Conservation (phyloP, 768 basidiomycete species). For the Pleurotus tuoliensis region DNA sequence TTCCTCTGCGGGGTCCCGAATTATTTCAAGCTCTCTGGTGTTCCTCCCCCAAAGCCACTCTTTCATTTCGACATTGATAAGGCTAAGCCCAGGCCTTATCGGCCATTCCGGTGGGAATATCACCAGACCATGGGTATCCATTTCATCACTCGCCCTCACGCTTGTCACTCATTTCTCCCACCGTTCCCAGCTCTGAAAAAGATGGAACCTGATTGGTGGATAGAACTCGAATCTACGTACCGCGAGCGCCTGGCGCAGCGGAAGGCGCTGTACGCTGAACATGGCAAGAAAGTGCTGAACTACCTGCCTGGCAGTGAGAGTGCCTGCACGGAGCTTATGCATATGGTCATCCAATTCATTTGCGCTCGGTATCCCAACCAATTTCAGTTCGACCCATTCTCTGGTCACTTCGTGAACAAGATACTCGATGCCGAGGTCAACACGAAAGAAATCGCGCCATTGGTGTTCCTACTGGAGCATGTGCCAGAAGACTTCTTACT, state of each 20-base stretch:
- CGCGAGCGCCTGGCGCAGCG: constrained; percentile 38
- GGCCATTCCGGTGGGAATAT: constrained; percentile 54
- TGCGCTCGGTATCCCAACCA: constrained; percentile 54
- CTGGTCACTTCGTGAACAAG: constrained; percentile 36
- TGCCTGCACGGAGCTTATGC: constrained; percentile 49
- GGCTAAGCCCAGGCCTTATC: constrained; percentile 46
- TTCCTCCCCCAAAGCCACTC: constrained; percentile 38
- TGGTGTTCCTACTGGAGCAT: constrained; percentile 43
- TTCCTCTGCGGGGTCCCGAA: constrained; percentile 14
- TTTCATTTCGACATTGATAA: constrained; percentile 37
- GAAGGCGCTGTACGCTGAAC: constrained; percentile 30
- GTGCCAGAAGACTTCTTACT: constrained; percentile 52
- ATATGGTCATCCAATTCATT: constrained; percentile 54
- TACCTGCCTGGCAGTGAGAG: constrained; percentile 44
- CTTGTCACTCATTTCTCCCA: not conserved
- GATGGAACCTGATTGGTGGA: constrained; percentile 52
- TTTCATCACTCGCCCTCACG: not conserved
- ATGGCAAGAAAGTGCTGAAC: constrained; percentile 39
- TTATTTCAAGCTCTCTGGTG: constrained; percentile 40
- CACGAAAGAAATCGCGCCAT: constrained; percentile 26
- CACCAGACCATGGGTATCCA: constrained; percentile 54
- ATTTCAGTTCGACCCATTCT: constrained; percentile 34
- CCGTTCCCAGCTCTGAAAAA: constrained; percentile 35
- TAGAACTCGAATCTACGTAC: constrained; percentile 55
- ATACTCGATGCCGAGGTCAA: constrained; percentile 33